Conservation (phyloP, 2,329 filamentous ascomycete species). For the Calonectria naviculata region DNA sequence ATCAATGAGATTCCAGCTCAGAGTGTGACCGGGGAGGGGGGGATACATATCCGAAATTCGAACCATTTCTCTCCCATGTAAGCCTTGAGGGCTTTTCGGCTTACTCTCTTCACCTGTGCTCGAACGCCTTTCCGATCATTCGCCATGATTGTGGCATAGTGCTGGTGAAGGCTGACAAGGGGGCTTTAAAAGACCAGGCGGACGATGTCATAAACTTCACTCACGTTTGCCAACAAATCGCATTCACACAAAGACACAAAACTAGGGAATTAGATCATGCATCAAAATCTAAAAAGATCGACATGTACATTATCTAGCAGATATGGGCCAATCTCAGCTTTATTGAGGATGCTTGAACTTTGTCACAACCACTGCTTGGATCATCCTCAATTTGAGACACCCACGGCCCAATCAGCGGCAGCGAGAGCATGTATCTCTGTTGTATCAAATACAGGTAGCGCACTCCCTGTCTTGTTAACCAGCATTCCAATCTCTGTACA, state of each 20-base stretch:
- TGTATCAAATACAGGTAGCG: no score
- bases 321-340: no score
- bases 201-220: neutral
- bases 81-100: neutral
- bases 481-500: no score
- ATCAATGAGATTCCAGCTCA: neutral
- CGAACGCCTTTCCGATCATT: neutral
- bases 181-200: neutral
- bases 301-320: neutral
- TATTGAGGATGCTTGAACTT: no score
- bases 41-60: neutral
- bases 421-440: no score
- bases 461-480: no score
- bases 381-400: no score
- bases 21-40: no score
- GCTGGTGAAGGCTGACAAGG: neutral
- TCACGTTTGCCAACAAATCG: neutral
- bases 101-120: neutral
- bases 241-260: neutral
- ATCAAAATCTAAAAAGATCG: neutral
- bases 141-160: neutral
- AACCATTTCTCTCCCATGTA: neutral
- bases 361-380: no score
- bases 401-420: slow-evolving; percentile 40
- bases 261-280: neutral